phyloP scores from a whole-genome alignment of 2,329 filamentous ascomycete genomes.

The Cryphonectria nitschkei region DNA sequence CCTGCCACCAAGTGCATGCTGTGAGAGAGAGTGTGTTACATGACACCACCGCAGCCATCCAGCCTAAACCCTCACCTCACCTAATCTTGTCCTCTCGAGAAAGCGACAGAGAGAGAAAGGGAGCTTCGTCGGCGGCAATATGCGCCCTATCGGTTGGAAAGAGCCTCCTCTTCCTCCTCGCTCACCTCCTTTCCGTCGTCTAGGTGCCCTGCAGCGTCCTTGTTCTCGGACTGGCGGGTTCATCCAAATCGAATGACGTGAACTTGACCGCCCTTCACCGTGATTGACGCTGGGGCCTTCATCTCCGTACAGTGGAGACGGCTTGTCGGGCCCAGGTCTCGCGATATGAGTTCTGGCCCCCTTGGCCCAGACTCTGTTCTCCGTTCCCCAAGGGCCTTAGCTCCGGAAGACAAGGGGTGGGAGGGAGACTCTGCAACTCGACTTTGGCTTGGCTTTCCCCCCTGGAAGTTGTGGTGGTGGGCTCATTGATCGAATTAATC shows the following conservation, averaged over 20 bases:
- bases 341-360: constrained; percentile 14
- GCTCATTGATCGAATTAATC: background rate
- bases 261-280: constrained; percentile 21
- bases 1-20: background rate
- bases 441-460: background rate
- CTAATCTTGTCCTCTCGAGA: background rate
- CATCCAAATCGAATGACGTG: constrained; percentile 10
- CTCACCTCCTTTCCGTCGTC: background rate
- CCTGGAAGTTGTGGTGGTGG: background rate
- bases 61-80: background rate
- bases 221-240: background rate
- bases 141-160: background rate
- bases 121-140: constrained; percentile 1
- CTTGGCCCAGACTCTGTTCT: constrained; percentile 9
- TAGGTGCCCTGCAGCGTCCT: background rate
- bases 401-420: background rate
- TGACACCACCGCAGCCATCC: background rate
- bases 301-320: constrained; percentile 27
- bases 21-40: background rate
- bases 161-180: background rate
- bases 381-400: background rate
- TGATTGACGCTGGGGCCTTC: constrained; percentile 24
- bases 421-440: background rate
- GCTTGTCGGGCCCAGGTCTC: constrained; percentile 3
- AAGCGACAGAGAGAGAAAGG: no score